phyloP scores from a whole-genome alignment of 441 rosid genomes.

The Dalechampia spathulata region DNA sequence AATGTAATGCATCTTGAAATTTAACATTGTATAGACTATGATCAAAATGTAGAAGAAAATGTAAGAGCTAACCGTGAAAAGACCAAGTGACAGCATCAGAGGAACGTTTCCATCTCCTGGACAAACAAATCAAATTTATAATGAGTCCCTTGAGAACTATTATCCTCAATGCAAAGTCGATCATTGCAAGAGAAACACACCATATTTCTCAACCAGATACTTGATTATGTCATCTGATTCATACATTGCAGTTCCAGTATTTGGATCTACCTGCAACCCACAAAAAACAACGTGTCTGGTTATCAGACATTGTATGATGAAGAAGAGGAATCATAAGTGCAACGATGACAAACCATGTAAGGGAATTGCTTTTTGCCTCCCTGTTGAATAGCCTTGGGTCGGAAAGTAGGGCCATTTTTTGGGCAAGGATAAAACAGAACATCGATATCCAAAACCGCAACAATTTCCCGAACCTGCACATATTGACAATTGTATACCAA shows the following conservation, averaged over 20 bases:
- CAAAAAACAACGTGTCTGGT: too few relatives aligned
- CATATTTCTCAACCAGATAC: slow-evolving; percentile 75
- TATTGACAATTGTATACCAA: slow-evolving; percentile 17
- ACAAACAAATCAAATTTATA: slow-evolving; percentile 26
- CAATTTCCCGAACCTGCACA: slow-evolving; percentile 87
- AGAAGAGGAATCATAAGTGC: slow-evolving; percentile 10
- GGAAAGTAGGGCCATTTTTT: slow-evolving; percentile 75
- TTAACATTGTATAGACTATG: slow-evolving; percentile 1
- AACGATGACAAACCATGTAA: slow-evolving; percentile 64
- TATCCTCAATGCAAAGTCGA: slow-evolving; percentile 1
- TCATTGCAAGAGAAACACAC: slow-evolving; percentile 28
- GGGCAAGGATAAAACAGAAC: slow-evolving; percentile 93
- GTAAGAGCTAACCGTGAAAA: slow-evolving; percentile 52
- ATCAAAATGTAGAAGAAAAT: slow-evolving; percentile 9
- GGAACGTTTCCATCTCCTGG: slow-evolving; percentile 88
- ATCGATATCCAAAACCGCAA: slow-evolving; percentile 80
- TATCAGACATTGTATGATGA: neutral
- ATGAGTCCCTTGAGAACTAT: too few relatives aligned
- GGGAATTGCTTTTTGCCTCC: slow-evolving; percentile 91
- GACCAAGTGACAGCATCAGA: slow-evolving; percentile 61
- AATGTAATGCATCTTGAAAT: neutral
- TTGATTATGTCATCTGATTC: slow-evolving; percentile 91
- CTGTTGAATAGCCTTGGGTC: slow-evolving; percentile 69
- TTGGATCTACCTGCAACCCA: slow-evolving; percentile 79
- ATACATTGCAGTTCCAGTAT: slow-evolving; percentile 86